phyloP scores from a whole-genome alignment of 2,329 filamentous ascomycete species.

The Cercospora sesami region DNA sequence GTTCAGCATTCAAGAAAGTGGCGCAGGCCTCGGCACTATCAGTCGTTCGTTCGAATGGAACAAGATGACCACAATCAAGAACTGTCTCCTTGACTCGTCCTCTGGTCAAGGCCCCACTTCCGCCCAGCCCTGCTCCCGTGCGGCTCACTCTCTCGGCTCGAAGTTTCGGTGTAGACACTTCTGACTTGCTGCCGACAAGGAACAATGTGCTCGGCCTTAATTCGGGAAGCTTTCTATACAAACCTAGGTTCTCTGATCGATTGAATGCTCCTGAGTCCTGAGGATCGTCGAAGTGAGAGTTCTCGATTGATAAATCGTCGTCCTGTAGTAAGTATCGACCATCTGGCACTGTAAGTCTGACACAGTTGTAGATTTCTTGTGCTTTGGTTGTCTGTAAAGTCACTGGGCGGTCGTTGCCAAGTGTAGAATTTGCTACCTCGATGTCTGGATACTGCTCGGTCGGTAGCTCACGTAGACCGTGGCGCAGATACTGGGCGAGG shows the following conservation, averaged over 20 bases:
- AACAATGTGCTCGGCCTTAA: constrained; percentile 68
- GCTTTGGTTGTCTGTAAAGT: constrained; percentile 81
- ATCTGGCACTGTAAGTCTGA: constrained; percentile 40
- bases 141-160: constrained; percentile 60
- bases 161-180: constrained; percentile 54
- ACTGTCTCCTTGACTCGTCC: constrained; percentile 70
- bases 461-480: constrained; percentile 22
- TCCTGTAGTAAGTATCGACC: constrained; percentile 41
- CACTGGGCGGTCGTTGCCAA: constrained; percentile 28
- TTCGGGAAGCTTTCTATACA: constrained; percentile 59
- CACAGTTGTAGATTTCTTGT: constrained; percentile 65
- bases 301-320: neutral
- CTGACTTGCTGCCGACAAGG: constrained; percentile 64
- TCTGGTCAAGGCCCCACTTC: constrained; percentile 63
- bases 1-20: constrained; percentile 41
- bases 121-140: constrained; percentile 67
- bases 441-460: constrained; percentile 45
- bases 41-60: constrained; percentile 76
- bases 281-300: constrained; percentile 36
- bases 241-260: constrained; percentile 62
- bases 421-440: constrained; percentile 20
- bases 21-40: constrained; percentile 60
- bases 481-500: neutral
- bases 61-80: constrained; percentile 69
- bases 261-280: constrained; percentile 27